phyloP scores from a whole-genome alignment of 2,329 filamentous ascomycete species.

The Penicillium griseofulvum region DNA sequence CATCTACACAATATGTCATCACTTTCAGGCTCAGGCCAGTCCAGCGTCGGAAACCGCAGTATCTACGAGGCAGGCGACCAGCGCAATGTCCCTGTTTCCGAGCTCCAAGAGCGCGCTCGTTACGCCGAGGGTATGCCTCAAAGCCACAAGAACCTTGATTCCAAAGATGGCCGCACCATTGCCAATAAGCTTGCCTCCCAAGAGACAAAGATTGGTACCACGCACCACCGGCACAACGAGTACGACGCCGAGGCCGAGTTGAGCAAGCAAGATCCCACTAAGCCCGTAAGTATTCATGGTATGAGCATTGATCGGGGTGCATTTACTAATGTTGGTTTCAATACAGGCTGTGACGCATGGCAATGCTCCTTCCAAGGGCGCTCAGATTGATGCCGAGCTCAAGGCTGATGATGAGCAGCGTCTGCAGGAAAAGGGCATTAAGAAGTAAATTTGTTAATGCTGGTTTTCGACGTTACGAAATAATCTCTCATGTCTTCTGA shows the following conservation, averaged over 20 bases:
- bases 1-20: constrained; percentile 13
- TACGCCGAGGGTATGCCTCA: constrained; percentile 71
- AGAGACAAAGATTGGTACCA: constrained; percentile 27
- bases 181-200: constrained; percentile 45
- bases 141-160: constrained; percentile 67
- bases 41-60: constrained; percentile 63
- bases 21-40: constrained; percentile 45
- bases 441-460: constrained; percentile 24
- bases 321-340: constrained; percentile 5
- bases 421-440: constrained; percentile 45
- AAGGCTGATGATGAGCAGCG: constrained; percentile 45
- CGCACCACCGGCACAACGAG: constrained; percentile 23
- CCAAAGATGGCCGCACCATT: constrained; percentile 54
- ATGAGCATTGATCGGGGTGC: not conserved
- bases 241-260: constrained; percentile 37
- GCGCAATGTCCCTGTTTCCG: constrained; percentile 59
- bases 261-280: constrained; percentile 44
- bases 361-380: constrained; percentile 48
- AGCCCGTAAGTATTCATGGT: constrained; percentile 34
- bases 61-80: constrained; percentile 79
- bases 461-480: constrained; percentile 11
- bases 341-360: constrained; percentile 46
- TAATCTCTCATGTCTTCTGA: constrained; percentile 5
- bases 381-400: constrained; percentile 47
- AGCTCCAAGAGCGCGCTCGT: constrained; percentile 53